Percentiles rank a stretch among this genome's conserved stretches.
phyloP scores from a whole-genome alignment of 2,329 filamentous ascomycete genomes.

The Fusarium nematophilum region DNA sequence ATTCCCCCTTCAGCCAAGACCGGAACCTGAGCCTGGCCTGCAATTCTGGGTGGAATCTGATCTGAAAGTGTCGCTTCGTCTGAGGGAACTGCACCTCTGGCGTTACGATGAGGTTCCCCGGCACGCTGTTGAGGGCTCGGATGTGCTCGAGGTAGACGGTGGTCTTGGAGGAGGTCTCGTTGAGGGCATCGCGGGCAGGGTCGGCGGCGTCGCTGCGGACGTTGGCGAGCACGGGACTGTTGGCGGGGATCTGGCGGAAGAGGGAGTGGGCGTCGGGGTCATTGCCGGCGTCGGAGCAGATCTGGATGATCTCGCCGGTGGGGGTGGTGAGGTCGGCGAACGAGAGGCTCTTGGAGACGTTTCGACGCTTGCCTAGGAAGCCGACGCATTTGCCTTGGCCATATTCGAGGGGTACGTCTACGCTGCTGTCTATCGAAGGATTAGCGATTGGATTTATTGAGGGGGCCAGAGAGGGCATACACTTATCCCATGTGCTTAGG shows the following conservation, averaged over 20 bases:
- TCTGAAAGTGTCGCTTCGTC: slow-evolving; percentile 82
- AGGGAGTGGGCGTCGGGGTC: slow-evolving; percentile 52
- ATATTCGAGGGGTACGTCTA: slow-evolving; percentile 34
- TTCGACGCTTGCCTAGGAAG: slow-evolving; percentile 76
- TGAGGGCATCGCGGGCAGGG: slow-evolving; percentile 31
- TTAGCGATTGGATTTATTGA: neutral
- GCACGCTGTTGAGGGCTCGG: slow-evolving; percentile 49
- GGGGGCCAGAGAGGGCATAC: slow-evolving; percentile 31
- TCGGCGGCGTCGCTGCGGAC: slow-evolving; percentile 49
- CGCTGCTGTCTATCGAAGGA: slow-evolving; percentile 43
- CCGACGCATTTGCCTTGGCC: slow-evolving; percentile 57
- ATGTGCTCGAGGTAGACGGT: slow-evolving; percentile 74
- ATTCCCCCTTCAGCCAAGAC: slow-evolving; percentile 65
- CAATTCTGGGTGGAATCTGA: slow-evolving; percentile 78
- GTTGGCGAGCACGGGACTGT: slow-evolving; percentile 64
- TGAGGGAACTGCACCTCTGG: slow-evolving; percentile 79
- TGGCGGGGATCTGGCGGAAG: slow-evolving; percentile 59
- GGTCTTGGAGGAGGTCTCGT: slow-evolving; percentile 51
- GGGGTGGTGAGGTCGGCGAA: slow-evolving; percentile 70
- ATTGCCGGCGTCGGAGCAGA: slow-evolving; percentile 55
- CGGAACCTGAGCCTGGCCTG: slow-evolving; percentile 77
- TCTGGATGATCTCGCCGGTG: slow-evolving; percentile 56
- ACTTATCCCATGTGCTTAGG: slow-evolving; percentile 46
- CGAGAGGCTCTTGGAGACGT: slow-evolving; percentile 74
- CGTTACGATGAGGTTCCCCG: slow-evolving; percentile 79